Percentiles rank a stretch among this genome's conserved stretches.
These are phyloP conservation scores for Enterocytospora artemiae DNA, from an alignment of 371 early-diverging fungal genomes.

Conservation along the genomic window DNA sequence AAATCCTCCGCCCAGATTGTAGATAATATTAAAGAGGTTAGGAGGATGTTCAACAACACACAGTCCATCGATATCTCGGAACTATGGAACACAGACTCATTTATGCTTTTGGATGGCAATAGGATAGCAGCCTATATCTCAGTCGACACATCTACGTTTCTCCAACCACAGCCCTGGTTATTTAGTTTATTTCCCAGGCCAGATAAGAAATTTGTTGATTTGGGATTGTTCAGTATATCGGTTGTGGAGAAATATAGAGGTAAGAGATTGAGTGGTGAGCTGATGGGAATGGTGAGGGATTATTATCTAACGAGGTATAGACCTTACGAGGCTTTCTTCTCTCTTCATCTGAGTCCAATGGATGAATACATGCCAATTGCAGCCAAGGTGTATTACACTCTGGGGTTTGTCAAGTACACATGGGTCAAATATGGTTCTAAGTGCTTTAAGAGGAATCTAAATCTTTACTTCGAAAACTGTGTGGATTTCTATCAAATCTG, in stretches of 20 bases:
- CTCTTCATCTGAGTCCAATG: slow-evolving; percentile 13
- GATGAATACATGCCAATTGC: slow-evolving; percentile 22
- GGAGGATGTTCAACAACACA: no score
- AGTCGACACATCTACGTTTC: no score
- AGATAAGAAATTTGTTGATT: no score
- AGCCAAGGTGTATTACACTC: slow-evolving; percentile 19
- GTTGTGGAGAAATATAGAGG: slow-evolving; percentile 20
- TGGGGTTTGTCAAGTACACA: slow-evolving; percentile 12
- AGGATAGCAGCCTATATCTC: neutral
- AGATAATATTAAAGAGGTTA: no score
- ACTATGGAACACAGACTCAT: no score
- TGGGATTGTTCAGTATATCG: slow-evolving; percentile 9
- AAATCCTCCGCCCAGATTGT: no score
- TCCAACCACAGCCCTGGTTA: no score
- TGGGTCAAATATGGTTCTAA: slow-evolving; percentile 9
- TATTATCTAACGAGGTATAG: neutral
- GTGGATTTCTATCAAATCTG: slow-evolving; percentile 3
- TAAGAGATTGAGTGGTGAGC: slow-evolving; percentile 7
- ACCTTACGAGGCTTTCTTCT: slow-evolving; percentile 6
- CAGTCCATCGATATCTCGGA: no score
- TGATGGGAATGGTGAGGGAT: no score
- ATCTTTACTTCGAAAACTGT: neutral
- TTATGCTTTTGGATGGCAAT: slow-evolving; percentile 3
- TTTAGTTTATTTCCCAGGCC: no score
- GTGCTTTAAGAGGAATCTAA: neutral